Evolutionary conservation across 2,329 filamentous ascomycete genomes (phyloP).

Genomic region (Sarocladium strictum): DNA sequence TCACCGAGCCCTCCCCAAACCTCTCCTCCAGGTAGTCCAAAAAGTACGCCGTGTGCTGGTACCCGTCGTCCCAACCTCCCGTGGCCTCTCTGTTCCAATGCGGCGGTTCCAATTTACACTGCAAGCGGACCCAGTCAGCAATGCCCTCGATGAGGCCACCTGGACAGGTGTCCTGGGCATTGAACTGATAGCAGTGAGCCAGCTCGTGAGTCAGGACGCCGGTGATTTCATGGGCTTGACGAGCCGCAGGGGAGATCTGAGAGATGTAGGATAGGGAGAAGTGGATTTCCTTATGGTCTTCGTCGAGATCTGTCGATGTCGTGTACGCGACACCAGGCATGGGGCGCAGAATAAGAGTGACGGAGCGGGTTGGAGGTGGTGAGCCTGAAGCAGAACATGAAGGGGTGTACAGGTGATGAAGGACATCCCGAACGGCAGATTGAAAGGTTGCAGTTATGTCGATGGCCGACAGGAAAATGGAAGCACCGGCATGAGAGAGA

Average conservation of each 20-base stretch:
- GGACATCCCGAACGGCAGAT: conserved; percentile 59
- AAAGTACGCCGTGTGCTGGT: conserved; percentile 89
- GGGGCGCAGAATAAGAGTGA: conserved; percentile 74
- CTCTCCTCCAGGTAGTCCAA: conserved; percentile 73
- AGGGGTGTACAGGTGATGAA: conserved; percentile 55
- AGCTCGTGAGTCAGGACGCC: conserved; percentile 90
- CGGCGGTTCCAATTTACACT: conserved; percentile 65
- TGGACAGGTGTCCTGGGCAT: conserved; percentile 54
- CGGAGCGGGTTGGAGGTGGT: conserved; percentile 65
- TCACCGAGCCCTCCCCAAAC: conserved; percentile 54
- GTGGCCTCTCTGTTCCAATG: conserved; percentile 67
- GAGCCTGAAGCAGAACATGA: conserved; percentile 30
- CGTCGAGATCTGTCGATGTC: conserved; percentile 69
- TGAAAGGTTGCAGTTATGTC: conserved; percentile 58
- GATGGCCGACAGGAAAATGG: conserved; percentile 61
- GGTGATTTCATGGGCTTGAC: conserved; percentile 56
- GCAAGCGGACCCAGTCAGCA: conserved; percentile 85
- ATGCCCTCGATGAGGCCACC: conserved; percentile 85
- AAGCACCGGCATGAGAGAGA: conserved; percentile 52
- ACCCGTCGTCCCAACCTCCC: conserved; percentile 79
- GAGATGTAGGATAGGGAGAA: conserved; percentile 72
- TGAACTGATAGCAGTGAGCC: conserved; percentile 90
- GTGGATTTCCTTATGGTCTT: conserved; percentile 90
- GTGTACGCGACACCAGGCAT: conserved; percentile 90
- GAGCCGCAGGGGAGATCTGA: conserved; percentile 32